Evolutionary conservation across 108 stramenopile genomes (phyloP).

Genomic region (Cyclotella baltica): DNA sequence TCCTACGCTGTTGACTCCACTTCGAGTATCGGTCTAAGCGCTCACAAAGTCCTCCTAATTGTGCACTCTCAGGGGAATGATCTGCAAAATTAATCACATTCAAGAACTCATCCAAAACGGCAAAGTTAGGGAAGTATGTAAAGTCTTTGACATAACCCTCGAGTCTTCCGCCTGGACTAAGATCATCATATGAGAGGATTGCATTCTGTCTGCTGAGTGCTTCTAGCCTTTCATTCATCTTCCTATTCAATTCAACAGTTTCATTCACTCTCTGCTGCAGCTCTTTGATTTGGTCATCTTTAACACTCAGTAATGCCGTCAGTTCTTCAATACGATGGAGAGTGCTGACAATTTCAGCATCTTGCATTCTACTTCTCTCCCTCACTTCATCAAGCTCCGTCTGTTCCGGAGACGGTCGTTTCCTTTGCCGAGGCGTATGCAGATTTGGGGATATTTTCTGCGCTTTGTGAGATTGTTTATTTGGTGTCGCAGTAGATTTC

Average conservation of each 20-base stretch:
- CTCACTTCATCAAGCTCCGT: no score
- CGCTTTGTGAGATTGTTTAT: no score
- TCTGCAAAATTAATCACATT: neutral
- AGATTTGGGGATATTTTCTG: no score
- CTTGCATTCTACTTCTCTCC: no score
- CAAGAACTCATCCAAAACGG: neutral
- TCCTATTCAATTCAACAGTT: neutral
- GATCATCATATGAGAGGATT: neutral
- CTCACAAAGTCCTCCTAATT: neutral
- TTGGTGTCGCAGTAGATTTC: no score
- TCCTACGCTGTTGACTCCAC: neutral
- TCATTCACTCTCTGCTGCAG: no score
- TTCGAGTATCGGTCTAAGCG: neutral
- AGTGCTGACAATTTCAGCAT: no score
- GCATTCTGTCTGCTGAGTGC: neutral
- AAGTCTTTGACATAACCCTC: neutral
- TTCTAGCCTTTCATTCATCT: neutral
- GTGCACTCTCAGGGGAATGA: neutral
- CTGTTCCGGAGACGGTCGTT: no score
- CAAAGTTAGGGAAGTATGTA: neutral
- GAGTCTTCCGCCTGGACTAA: neutral
- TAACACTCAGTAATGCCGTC: no score
- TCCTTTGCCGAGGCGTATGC: no score
- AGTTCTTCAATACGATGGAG: no score
- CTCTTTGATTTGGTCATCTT: no score